Evolutionary conservation across 2,329 filamentous ascomycete species (phyloP), one percentile per base, ranked within the genome.

Genomic region (Cladosporium sp.): DNA sequence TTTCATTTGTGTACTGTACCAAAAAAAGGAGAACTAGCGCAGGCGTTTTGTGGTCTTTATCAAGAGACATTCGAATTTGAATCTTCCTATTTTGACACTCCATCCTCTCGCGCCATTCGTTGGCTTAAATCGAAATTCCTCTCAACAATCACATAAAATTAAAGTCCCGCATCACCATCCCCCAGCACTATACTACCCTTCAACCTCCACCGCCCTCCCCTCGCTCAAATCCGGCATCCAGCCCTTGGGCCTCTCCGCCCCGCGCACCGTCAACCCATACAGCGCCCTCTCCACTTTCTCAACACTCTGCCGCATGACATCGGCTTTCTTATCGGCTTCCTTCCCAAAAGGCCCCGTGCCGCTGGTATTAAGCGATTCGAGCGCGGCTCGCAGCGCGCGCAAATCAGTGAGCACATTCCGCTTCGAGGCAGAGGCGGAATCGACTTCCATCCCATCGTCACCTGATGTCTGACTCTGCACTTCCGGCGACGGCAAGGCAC

Each of bases 271-370:
- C 58, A 96, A 80, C 3, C 90, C 89, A 68, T 97, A 98, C 25
- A 90, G 83, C 19, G 92, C 80, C 57, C 82, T 84, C 77, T 98
- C 93, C 9, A 98, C 93, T 76, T 98, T 98, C 63, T 86, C 84
- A 20, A 98, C 90, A 67, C 89, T 94, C 63, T 81, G 80, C 61
- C 84, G 79, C 86, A 96, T 95, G 1, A 91, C 85, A 35, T 84
- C 82, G 71, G 89, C 80, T 77, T 98, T 98, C 70, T 85, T 85
- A 41, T 80, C 75, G 57, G 87, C 84, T 57, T 86, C 82, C 53
- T 74, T 76, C 4, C 72, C 72, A 64, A 86, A 75, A 58, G 73
- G 75, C 73, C 73, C 72, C 73, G 64, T 55, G 38, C 58, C 75
- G 73, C 72, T 60, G 29, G 65, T 56, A 75, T 85, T 69, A 46